phyloP scores from a whole-genome alignment of 805 yeast species.

The Grigorovia jiainica region DNA sequence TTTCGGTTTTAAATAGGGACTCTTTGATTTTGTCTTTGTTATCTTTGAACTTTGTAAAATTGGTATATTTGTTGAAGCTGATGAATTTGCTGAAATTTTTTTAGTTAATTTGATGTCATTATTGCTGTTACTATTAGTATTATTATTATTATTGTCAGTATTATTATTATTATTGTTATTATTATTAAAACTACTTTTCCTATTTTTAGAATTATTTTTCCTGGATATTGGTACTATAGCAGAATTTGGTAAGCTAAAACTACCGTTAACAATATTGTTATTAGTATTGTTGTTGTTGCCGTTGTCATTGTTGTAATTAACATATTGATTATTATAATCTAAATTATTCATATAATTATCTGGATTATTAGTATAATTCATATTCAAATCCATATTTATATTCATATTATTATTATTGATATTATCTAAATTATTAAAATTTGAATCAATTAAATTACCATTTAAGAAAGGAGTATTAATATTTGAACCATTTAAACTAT shows the following conservation, averaged over 20 bases:
- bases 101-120: no score
- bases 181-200: neutral
- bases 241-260: conserved; percentile 12
- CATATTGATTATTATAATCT: no score
- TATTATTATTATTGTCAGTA: neutral
- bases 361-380: no score
- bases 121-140: neutral
- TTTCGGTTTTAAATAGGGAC: conserved; percentile 22
- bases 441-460: neutral
- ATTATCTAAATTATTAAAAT: neutral
- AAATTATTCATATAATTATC: no score
- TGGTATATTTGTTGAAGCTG: conserved; percentile 2
- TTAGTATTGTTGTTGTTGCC: no score
- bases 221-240: conserved; percentile 2
- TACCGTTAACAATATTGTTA: no score
- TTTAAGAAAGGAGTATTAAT: conserved; percentile 4
- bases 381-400: no score
- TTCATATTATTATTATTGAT: neutral
- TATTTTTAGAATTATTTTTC: neutral
- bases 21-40: conserved; percentile 7
- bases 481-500: neutral
- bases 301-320: no score
- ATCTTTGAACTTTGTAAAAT: conserved; percentile 3
- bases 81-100: neutral
- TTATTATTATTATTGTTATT: neutral